Percentiles rank a stretch among this genome's conserved stretches.
phyloP scores from a whole-genome alignment of 345 rosid species.

The Conringia planisiliqua region DNA sequence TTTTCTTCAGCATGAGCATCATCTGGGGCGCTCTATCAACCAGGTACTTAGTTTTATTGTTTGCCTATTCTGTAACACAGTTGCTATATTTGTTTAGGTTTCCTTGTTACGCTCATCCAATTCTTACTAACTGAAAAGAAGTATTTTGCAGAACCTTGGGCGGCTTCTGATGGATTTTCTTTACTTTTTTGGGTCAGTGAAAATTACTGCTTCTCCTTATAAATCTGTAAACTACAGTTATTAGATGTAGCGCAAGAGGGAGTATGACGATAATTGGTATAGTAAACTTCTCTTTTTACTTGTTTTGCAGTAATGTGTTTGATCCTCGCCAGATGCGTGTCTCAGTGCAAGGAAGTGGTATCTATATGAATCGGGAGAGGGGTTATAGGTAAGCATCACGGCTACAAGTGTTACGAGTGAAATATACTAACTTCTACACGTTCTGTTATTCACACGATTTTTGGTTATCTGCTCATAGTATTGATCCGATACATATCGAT shows the following conservation, averaged over 20 bases:
- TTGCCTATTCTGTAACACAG: background rate
- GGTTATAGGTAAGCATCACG: slow-evolving; percentile 68
- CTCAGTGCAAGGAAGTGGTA: slow-evolving; percentile 91
- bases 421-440: slow-evolving; percentile 3
- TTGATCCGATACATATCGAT: slow-evolving; percentile 94
- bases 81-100: slow-evolving; percentile 7
- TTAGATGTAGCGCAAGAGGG: background rate
- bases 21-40: slow-evolving; percentile 77
- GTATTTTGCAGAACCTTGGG: slow-evolving; percentile 76
- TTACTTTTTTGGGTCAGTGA: slow-evolving; percentile 93
- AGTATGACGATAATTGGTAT: background rate
- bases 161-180: slow-evolving; percentile 96
- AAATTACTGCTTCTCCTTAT: slow-evolving; percentile 22
- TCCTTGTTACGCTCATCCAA: background rate
- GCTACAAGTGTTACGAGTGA: background rate
- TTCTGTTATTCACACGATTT: slow-evolving; percentile 9
- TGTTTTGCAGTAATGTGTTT: slow-evolving; percentile 73
- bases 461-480: slow-evolving; percentile 45
- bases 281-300: background rate
- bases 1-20: slow-evolving; percentile 95
- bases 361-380: slow-evolving; percentile 84
- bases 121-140: slow-evolving; percentile 17
- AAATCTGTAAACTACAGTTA: background rate
- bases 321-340: slow-evolving; percentile 98
- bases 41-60: slow-evolving; percentile 48